Evolutionary conservation across 495 filamentous ascomycete species (phyloP).

Genomic region (Penicillium cinerascens): DNA sequence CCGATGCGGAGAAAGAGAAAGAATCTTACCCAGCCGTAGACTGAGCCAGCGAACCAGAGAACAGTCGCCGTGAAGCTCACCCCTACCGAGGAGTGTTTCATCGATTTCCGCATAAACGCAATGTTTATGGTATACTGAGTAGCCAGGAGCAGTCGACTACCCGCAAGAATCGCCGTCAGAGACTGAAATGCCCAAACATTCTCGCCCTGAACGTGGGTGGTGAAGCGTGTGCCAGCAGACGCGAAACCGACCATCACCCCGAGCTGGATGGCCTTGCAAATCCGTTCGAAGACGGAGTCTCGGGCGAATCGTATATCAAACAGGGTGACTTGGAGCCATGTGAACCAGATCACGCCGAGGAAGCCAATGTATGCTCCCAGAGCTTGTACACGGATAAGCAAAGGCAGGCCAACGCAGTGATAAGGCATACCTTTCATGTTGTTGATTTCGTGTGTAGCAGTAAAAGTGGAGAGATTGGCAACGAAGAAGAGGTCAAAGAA

Average conservation of each 20-base stretch:
- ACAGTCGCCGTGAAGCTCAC: slow-evolving; percentile 39
- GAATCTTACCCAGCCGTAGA: slow-evolving; percentile 50
- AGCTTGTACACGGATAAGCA: slow-evolving; percentile 12
- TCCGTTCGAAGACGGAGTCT: slow-evolving; percentile 63
- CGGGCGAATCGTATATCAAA: slow-evolving; percentile 66
- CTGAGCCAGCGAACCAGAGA: slow-evolving; percentile 38
- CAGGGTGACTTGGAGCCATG: slow-evolving; percentile 66
- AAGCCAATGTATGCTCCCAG: slow-evolving; percentile 58
- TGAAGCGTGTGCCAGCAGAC: slow-evolving; percentile 55
- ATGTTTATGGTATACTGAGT: slow-evolving; percentile 56
- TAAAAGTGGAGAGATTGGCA: slow-evolving; percentile 64
- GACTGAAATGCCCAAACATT: slow-evolving; percentile 46
- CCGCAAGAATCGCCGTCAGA: slow-evolving; percentile 55
- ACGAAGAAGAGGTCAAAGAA: slow-evolving; percentile 72
- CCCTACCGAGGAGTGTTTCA: slow-evolving; percentile 27
- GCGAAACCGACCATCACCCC: slow-evolving; percentile 63
- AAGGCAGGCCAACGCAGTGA: neutral
- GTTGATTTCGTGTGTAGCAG: slow-evolving; percentile 52
- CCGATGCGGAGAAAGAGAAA: slow-evolving; percentile 3
- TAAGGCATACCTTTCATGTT: slow-evolving; percentile 34
- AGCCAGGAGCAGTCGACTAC: slow-evolving; percentile 53
- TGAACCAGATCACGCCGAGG: slow-evolving; percentile 67
- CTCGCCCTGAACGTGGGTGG: slow-evolving; percentile 40
- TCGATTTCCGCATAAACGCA: slow-evolving; percentile 40
- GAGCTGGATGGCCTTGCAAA: slow-evolving; percentile 61